phyloP scores from a whole-genome alignment of 192 early-diverging fungal species.

The Coemansia sp. region DNA sequence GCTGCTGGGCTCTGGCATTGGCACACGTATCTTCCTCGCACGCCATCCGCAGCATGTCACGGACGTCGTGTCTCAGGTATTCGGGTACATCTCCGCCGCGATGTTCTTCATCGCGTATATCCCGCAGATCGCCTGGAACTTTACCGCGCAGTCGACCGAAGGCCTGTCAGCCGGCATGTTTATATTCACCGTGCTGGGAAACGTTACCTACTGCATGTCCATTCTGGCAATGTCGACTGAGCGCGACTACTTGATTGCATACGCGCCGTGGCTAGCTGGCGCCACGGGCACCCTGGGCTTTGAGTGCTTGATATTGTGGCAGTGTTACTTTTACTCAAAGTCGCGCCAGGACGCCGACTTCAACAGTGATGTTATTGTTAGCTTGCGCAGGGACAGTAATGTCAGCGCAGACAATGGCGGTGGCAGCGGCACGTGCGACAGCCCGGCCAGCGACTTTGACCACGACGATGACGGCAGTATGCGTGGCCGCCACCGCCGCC shows the following conservation, averaged over 20 bases:
- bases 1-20: conserved; percentile 20
- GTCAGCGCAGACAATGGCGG: conserved; percentile 3
- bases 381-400: neutral
- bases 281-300: conserved; percentile 52
- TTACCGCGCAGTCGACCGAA: conserved; percentile 68
- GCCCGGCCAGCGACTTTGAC: conserved; percentile 10
- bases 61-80: conserved; percentile 61
- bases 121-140: conserved; percentile 86
- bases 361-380: neutral
- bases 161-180: conserved; percentile 86
- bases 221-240: conserved; percentile 45
- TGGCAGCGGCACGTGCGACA: conserved; percentile 2
- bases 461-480: conserved; percentile 17
- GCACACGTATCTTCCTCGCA: conserved; percentile 27
- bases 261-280: conserved; percentile 53
- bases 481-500: conserved; percentile 17
- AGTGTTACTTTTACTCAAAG: conserved; percentile 49
- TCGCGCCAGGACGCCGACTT: neutral
- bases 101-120: conserved; percentile 75
- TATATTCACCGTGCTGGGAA: conserved; percentile 79
- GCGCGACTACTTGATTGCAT: conserved; percentile 34
- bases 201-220: conserved; percentile 58
- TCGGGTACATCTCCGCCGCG: conserved; percentile 75
- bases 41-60: conserved; percentile 44
- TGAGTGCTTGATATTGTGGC: conserved; percentile 45